Conservation (phyloP, 352 stramenopile species). For the Phytophthora nicotianae region DNA sequence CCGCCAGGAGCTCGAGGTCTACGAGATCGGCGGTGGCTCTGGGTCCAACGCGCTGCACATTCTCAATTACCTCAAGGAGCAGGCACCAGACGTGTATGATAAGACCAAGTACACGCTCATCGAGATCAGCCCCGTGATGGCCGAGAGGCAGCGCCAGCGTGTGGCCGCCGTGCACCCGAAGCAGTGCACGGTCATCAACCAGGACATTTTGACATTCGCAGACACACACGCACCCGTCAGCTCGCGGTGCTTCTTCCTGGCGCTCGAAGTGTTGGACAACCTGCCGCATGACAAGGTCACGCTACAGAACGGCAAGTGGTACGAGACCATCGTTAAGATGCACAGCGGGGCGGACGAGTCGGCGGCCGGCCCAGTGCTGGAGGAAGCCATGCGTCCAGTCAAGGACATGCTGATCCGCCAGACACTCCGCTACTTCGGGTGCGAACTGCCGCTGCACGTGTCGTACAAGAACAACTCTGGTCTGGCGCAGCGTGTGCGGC, state of each 20-base stretch:
- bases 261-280: constrained; percentile 92
- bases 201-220: constrained; percentile 79
- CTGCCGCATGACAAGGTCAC: constrained; percentile 91
- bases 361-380: constrained; percentile 25
- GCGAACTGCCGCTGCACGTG: constrained; percentile 67
- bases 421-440: constrained; percentile 75
- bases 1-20: constrained; percentile 66
- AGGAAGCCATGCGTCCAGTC: constrained; percentile 56
- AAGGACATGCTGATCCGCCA: constrained; percentile 77
- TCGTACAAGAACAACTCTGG: constrained; percentile 64
- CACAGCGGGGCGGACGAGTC: not conserved
- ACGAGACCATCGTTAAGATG: constrained; percentile 67
- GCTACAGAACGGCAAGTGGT: constrained; percentile 78
- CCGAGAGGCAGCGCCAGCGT: constrained; percentile 73
- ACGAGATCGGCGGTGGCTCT: constrained; percentile 88
- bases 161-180: constrained; percentile 62
- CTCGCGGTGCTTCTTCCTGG: constrained; percentile 78
- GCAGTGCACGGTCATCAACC: constrained; percentile 77
- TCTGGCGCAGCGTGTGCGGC: constrained; percentile 59
- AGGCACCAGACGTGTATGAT: constrained; percentile 79
- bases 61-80: constrained; percentile 82
- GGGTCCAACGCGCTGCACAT: constrained; percentile 92
- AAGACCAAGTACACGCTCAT: constrained; percentile 88
- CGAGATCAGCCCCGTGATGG: constrained; percentile 90
- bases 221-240: constrained; percentile 58